Base-by-base conservation (phyloP, 371 early-diverging fungal species). In the Actinomortierella wolfii region DNA sequence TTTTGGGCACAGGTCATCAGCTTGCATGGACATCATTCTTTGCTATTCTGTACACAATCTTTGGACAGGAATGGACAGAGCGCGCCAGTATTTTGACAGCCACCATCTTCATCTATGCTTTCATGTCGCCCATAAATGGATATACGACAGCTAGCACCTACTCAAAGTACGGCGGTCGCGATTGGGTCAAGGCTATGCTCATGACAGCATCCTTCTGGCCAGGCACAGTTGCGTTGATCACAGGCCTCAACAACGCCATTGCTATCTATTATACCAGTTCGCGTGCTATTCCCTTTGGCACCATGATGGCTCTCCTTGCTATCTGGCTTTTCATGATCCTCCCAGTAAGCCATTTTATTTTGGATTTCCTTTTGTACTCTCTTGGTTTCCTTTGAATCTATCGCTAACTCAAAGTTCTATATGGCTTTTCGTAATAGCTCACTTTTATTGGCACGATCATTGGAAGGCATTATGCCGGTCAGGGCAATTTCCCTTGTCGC, bases 81-180 rank as follows among this genome's bases (percentile, higher is more conserved):
- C 83, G 92, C 9, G 88, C 92, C 0, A 89, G 87, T 4, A 91
- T 92, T n/a, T 65, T 94, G 56, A 92, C 92, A 0, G 86, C 89
- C 0, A 80, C 90, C 28, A 87, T 94, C 39, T 93, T 94, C 61
- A 70, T 92, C 21, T 94, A 92, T 70, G 91, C 94, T 1, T 65
- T 92, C 15, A 90, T 89, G 3, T 89, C 92, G 1, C 78, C 84
- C 45, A 73, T 92, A 24, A 77, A 87, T 21, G 94, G 93, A 6
- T 92, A 87, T 68, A 83, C 84, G 18, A 84, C 87, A 39, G 87
- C 89, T 2, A 78, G 86, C 34, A 87, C 84, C 59, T 93, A 89
- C 67, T 73, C 84, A n/a, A 78, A 81, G 29, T 89, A 91, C 58
- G 89, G 89, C 24, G 93, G 89, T 76, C 83, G 86, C 50, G 83